phyloP scores from a whole-genome alignment of 2,329 filamentous ascomycete genomes.

The Cryoendolithus antarcticus region DNA sequence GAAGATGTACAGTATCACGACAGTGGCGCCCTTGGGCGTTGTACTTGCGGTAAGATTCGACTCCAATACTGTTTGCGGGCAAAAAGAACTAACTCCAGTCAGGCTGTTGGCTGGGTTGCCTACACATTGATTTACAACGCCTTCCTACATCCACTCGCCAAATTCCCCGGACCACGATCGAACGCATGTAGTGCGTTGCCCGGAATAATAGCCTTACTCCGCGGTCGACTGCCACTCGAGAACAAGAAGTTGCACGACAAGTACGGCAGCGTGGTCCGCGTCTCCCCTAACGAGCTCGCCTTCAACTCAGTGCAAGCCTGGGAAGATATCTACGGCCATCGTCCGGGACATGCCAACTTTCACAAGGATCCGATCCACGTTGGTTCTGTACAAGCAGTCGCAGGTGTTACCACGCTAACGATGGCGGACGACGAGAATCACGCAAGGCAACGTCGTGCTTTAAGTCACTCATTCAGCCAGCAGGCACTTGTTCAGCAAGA shows the following conservation, averaged over 20 bases:
- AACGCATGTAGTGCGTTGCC: too few relatives aligned
- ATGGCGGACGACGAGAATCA: constrained; percentile 26
- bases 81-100: too few relatives aligned
- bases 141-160: constrained; percentile 30
- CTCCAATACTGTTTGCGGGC: too few relatives aligned
- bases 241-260: constrained; percentile 33
- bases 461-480: constrained; percentile 19
- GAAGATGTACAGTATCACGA: too few relatives aligned
- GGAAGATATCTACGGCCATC: constrained; percentile 31
- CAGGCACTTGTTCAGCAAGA: constrained; percentile 19
- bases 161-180: constrained; percentile 28
- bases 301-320: constrained; percentile 30
- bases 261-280: constrained; percentile 36
- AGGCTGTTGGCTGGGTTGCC: too few relatives aligned
- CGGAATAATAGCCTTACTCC: not conserved
- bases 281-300: constrained; percentile 36
- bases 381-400: constrained; percentile 16
- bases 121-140: constrained; percentile 23
- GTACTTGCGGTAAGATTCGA: too few relatives aligned
- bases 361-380: constrained; percentile 23
- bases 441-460: constrained; percentile 24
- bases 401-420: constrained; percentile 19
- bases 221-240: constrained; percentile 3
- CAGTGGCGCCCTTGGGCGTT: too few relatives aligned
- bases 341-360: constrained; percentile 14